These are phyloP conservation scores for Coleophoma crateriformis DNA, from an alignment of 2,329 filamentous ascomycete genomes.

Conservation along the genomic window DNA sequence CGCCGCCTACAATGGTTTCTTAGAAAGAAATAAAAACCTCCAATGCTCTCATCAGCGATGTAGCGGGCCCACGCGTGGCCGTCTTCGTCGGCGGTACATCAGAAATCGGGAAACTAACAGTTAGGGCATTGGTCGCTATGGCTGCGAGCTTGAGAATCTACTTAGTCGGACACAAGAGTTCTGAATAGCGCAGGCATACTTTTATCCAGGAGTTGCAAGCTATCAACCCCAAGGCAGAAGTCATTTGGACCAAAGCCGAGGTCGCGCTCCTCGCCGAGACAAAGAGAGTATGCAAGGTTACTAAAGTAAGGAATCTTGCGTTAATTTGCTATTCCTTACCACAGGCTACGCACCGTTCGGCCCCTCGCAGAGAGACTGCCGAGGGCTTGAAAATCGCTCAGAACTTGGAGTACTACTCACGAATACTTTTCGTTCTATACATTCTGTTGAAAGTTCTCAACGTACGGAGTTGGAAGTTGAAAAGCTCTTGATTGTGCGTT, in stretches of 20 bases:
- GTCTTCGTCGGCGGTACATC: slow-evolving; percentile 47
- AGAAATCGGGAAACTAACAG: slow-evolving; percentile 42
- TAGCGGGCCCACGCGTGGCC: slow-evolving; percentile 17
- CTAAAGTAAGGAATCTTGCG: slow-evolving; percentile 32
- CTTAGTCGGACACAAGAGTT: slow-evolving; percentile 37
- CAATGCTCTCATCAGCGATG: slow-evolving; percentile 7
- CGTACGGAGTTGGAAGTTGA: too few species aligned
- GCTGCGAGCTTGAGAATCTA: slow-evolving; percentile 38
- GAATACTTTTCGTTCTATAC: too few species aligned
- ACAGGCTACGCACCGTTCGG: slow-evolving; percentile 26
- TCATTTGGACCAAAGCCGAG: slow-evolving; percentile 27
- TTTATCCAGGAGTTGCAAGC: slow-evolving; percentile 30
- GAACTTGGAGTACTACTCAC: slow-evolving; percentile 47
- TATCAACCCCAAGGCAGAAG: slow-evolving; percentile 27
- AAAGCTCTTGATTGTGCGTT: too few species aligned
- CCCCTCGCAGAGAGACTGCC: slow-evolving; percentile 35
- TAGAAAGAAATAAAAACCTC: not conserved
- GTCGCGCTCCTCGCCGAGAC: slow-evolving; percentile 41
- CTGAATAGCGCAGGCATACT: slow-evolving; percentile 23
- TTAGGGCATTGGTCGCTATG: slow-evolving; percentile 36
- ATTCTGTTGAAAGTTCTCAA: too few species aligned
- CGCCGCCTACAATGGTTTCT: not conserved
- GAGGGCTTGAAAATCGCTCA: slow-evolving; percentile 48
- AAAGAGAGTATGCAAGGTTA: slow-evolving; percentile 36
- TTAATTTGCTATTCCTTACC: slow-evolving; percentile 41